Evolutionary conservation across 2,329 filamentous ascomycete species (phyloP), one percentile per base, ranked within the genome.

Genomic region (Ceratocystis cacaofunesta): DNA sequence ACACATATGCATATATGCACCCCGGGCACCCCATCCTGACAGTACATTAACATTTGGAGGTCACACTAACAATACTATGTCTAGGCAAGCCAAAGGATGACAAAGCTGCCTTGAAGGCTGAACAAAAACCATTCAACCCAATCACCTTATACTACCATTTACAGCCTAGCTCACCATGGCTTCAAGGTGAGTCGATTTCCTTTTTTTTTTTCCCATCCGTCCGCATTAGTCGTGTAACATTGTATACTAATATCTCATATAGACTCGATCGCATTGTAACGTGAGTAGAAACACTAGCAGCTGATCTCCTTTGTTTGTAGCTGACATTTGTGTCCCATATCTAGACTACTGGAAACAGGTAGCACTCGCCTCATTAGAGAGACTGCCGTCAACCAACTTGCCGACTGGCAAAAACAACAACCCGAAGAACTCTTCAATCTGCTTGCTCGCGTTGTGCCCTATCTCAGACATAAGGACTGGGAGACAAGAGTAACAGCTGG

Each of bases 341-440:
- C 63, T 75, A 96, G 92, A 69, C 85, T 99, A 74, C 86, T 99
- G 71, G 94, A 99, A 81, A 97, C 94, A 66, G 94, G 94, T 71
- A 97, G 92, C 77, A 99, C 94, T 68, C 87, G 88, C 73, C 81
- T 99, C 70, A 97, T 99, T 73, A 87, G 95, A 70, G 95, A 96
- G 73, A 99, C 94, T 69, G 95, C 94, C 68, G 94, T 95, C 68
- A 91, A 95, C 73, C 94, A 99, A 77, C 82, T 99, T 69, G 94
- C 92, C 68, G 94, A 99, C 76, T 94, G 96, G 75, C 95, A 99
- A 76, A 97, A 96, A 74, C 89, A 94, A 75, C 94, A 97, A 72
- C 94, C 94, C 0, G 92, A 99, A 76, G 95, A 99, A 75, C 80
- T 99, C 1, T 97, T 97, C 77, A 96, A 97, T 73, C 82, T 99